Conservation (phyloP, 169 alveolate species). For the Amoebophrya sp. region DNA sequence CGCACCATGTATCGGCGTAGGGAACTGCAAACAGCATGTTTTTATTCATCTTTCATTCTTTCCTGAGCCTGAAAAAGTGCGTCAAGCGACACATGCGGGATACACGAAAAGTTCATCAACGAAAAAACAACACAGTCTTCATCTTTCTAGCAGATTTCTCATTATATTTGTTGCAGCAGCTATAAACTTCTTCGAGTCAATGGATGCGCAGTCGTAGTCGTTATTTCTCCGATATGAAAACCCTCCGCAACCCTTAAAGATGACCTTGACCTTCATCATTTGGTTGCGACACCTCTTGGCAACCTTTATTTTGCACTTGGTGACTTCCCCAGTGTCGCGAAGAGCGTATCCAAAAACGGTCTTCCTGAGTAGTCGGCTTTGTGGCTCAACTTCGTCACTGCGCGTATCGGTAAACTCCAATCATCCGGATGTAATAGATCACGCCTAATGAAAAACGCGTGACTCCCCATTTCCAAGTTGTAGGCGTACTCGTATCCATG, state of each 20-base stretch:
- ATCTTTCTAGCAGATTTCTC: no score
- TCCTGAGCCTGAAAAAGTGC: no score
- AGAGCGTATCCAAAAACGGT: background rate
- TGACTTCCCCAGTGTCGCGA: background rate
- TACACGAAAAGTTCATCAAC: no score
- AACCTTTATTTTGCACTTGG: background rate
- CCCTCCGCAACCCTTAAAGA: background rate
- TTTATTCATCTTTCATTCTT: no score
- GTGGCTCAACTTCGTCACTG: background rate
- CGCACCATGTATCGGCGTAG: no score
- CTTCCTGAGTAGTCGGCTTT: constrained; percentile 1
- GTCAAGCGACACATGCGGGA: no score
- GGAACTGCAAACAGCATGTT: no score
- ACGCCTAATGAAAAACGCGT: background rate
- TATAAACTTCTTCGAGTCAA: background rate
- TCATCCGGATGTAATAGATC: background rate
- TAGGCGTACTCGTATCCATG: constrained; percentile 25
- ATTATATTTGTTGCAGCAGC: no score
- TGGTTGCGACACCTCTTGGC: background rate
- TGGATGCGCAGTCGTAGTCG: background rate
- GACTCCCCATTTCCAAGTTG: constrained; percentile 14
- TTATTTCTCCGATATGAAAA: background rate
- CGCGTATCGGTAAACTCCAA: background rate
- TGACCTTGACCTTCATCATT: background rate
- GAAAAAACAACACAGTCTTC: no score